These are phyloP conservation scores for Maudiozyma saulgeensis DNA, from an alignment of 805 yeast genomes.

Conservation along the genomic window DNA sequence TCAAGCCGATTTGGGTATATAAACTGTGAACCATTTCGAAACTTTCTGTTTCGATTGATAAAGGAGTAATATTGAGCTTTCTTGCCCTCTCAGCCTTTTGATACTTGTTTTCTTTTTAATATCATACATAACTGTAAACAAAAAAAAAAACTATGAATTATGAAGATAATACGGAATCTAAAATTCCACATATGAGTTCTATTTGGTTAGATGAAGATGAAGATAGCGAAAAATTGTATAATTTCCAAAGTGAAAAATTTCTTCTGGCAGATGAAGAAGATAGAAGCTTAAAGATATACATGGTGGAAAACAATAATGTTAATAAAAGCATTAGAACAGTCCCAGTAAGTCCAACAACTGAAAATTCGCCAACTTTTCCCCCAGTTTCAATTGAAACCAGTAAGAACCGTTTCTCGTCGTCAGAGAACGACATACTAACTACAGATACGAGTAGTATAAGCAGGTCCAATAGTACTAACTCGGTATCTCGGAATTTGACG, in stretches of 20 bases:
- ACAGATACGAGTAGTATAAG: background rate
- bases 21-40: too few species aligned
- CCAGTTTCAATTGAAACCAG: background rate
- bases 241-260: conserved; percentile 14
- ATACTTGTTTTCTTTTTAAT: background rate
- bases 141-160: background rate
- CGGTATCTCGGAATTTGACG: background rate
- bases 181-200: conserved; percentile 30
- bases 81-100: too few species aligned
- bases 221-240: conserved; percentile 29
- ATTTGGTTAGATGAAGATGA: conserved; percentile 36
- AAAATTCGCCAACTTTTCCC: background rate
- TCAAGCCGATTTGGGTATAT: too few species aligned
- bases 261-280: conserved; percentile 2
- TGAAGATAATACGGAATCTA: background rate
- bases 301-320: conserved; percentile 23
- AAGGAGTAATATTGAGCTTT: too few species aligned
- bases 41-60: too few species aligned
- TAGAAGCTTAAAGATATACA: conserved; percentile 6
- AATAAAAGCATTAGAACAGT: conserved; percentile 5
- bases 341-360: background rate
- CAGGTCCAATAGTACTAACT: background rate
- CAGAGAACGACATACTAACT: background rate
- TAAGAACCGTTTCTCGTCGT: background rate
- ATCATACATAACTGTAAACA: background rate